phyloP scores from a whole-genome alignment of 2,329 filamentous ascomycete genomes.

The Sporothrix humicola region DNA sequence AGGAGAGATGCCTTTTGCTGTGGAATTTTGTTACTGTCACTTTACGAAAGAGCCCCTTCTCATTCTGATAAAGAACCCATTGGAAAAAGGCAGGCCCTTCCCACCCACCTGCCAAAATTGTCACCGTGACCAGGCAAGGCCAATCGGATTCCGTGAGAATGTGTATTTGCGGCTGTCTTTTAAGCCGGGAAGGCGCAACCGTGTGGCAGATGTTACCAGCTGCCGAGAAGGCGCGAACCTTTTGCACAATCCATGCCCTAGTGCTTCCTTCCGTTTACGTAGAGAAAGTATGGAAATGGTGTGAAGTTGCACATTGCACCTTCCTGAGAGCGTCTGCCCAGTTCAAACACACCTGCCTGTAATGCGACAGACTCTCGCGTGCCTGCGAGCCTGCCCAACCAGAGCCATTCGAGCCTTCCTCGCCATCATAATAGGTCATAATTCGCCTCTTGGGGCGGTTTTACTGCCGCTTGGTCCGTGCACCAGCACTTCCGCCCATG shows the following conservation, averaged over 20 bases:
- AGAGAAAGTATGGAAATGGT: background rate
- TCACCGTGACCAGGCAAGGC: background rate
- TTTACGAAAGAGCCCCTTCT: background rate
- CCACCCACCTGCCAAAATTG: background rate
- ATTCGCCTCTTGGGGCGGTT: constrained; percentile 12
- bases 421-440: background rate
- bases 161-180: background rate
- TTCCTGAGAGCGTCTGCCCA: background rate
- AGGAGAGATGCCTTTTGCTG: background rate
- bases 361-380: constrained; percentile 15
- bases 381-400: background rate
- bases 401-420: no score
- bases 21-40: no score
- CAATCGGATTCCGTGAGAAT: background rate
- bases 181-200: background rate
- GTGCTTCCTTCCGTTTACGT: background rate
- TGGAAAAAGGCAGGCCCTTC: background rate
- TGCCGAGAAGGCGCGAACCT: background rate
- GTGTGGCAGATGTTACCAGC: background rate
- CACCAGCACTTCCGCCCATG: constrained; percentile 4
- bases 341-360: background rate
- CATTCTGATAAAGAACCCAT: background rate
- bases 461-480: constrained; percentile 25
- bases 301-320: background rate
- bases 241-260: background rate